Conservation (phyloP, 768 basidiomycete genomes). For the Tubosaeta sp. region DNA sequence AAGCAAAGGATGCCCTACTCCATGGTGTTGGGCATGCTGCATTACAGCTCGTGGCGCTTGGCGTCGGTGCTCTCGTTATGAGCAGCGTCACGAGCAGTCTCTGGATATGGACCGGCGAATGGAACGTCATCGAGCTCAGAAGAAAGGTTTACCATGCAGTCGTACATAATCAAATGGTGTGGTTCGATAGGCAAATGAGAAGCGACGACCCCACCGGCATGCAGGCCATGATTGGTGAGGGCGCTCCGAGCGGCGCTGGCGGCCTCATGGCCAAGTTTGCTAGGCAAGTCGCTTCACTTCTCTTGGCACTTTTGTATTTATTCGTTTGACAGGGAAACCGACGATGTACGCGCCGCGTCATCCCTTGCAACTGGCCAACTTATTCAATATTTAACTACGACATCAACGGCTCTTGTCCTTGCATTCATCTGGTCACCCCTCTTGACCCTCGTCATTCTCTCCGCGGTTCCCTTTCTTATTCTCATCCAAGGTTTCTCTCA, state of each 20-base stretch:
- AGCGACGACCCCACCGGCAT: constrained; percentile 41
- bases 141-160: constrained; percentile 66
- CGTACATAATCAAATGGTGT: constrained; percentile 69
- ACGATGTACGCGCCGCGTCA: constrained; percentile 84
- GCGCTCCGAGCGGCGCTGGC: constrained; percentile 69
- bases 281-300: constrained; percentile 41
- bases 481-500: constrained; percentile 77
- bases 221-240: constrained; percentile 33
- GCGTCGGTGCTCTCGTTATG: constrained; percentile 60
- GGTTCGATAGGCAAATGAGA: constrained; percentile 85
- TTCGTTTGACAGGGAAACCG: constrained; percentile 69
- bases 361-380: constrained; percentile 75
- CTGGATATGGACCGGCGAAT: constrained; percentile 89
- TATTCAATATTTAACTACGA: constrained; percentile 78
- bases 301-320: constrained; percentile 1
- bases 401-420: constrained; percentile 73
- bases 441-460: constrained; percentile 89
- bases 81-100: constrained; percentile 72
- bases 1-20: constrained; percentile 48
- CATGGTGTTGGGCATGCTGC: constrained; percentile 57
- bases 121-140: constrained; percentile 66
- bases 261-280: constrained; percentile 93
- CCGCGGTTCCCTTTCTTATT: constrained; percentile 78
- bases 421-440: constrained; percentile 77
- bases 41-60: constrained; percentile 62